A percentile compares a stretch with the other conserved stretches of the same genome.
phyloP scores from a whole-genome alignment of 192 early-diverging fungal genomes.

The Dissophora globulifera region DNA sequence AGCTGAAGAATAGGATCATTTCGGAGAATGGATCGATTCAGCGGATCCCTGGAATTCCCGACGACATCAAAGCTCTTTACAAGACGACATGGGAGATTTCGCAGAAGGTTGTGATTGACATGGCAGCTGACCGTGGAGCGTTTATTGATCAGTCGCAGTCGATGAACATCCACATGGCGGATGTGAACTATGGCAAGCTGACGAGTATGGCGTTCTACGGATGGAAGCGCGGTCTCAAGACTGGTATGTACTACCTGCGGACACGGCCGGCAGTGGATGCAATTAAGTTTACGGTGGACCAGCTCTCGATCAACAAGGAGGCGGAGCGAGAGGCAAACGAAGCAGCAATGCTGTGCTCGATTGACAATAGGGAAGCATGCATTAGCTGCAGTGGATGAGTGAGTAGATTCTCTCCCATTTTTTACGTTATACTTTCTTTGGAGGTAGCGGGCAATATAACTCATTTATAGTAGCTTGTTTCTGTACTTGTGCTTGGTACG shows the following conservation, averaged over 20 bases:
- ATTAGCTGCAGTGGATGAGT: slow-evolving; percentile 86
- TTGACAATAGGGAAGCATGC: slow-evolving; percentile 95
- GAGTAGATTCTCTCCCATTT: too few relatives aligned
- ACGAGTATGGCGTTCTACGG: slow-evolving; percentile 99
- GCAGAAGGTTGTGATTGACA: slow-evolving; percentile 88
- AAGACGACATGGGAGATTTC: slow-evolving; percentile 98
- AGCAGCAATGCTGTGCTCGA: slow-evolving; percentile 83
- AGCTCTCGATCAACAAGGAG: slow-evolving; percentile 72
- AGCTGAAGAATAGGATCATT: slow-evolving; percentile 95
- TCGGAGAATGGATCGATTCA: slow-evolving; percentile 90
- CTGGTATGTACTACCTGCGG: slow-evolving; percentile 98
- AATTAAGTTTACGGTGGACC: slow-evolving; percentile 98
- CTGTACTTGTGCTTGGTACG: too few relatives aligned
- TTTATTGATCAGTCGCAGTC: slow-evolving; percentile 98
- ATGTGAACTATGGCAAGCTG: slow-evolving; percentile 92
- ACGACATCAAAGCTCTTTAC: slow-evolving; percentile 93
- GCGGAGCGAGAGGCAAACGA: slow-evolving; percentile 59
- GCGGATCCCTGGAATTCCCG: slow-evolving; percentile 79
- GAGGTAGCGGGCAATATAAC: too few relatives aligned
- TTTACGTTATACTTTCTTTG: too few relatives aligned
- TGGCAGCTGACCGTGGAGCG: slow-evolving; percentile 97
- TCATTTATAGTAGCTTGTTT: too few relatives aligned
- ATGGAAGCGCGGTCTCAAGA: slow-evolving; percentile 98
- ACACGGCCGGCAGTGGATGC: slow-evolving; percentile 96
- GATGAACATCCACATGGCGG: slow-evolving; percentile 96